A percentile compares a stretch with the other conserved stretches of the same genome.
Conservation (phyloP, 495 filamentous ascomycete genomes). For the Xanthoparmelia taractica region DNA sequence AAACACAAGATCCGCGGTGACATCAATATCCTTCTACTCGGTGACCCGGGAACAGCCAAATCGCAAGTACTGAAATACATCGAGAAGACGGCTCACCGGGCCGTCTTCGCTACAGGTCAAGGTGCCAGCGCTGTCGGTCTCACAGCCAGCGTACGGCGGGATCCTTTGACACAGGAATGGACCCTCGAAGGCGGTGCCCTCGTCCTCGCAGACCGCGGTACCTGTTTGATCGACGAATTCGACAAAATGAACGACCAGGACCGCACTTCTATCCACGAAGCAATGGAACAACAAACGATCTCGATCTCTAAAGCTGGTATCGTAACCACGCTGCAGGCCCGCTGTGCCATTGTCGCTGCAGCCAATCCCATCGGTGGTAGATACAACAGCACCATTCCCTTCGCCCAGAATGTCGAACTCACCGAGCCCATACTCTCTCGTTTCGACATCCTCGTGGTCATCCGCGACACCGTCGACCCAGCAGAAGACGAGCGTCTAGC, state of each 20-base stretch:
- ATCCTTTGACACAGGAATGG: slow-evolving; percentile 96
- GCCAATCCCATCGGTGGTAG: slow-evolving; percentile 95
- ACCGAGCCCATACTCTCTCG: slow-evolving; percentile 97
- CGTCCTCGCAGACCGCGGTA: slow-evolving; percentile 90
- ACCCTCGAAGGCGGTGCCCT: slow-evolving; percentile 95
- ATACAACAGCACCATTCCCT: slow-evolving; percentile 94
- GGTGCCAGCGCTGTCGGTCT: slow-evolving; percentile 97
- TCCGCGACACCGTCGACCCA: slow-evolving; percentile 95
- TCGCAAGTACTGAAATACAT: slow-evolving; percentile 98
- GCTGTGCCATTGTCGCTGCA: slow-evolving; percentile 93
- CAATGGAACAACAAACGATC: slow-evolving; percentile 99
- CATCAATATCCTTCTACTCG: slow-evolving; percentile 95
- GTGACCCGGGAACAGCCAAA: slow-evolving; percentile 97
- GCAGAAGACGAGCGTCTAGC: slow-evolving; percentile 91
- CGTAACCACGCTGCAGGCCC: slow-evolving; percentile 94
- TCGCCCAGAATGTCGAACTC: slow-evolving; percentile 90
- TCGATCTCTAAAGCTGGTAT: slow-evolving; percentile 99
- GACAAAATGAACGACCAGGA: slow-evolving; percentile 99
- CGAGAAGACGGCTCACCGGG: slow-evolving; percentile 93
- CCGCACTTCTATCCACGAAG: slow-evolving; percentile 96
- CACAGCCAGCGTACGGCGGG: slow-evolving; percentile 90
- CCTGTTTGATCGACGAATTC: slow-evolving; percentile 97
- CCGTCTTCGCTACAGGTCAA: slow-evolving; percentile 97
- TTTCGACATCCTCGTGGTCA: slow-evolving; percentile 97
- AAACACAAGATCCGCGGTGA: slow-evolving; percentile 89